Evolutionary conservation across 345 rosid species (phyloP), one percentile per base, ranked within the genome.

Genomic region (Gossypium anomalum): DNA sequence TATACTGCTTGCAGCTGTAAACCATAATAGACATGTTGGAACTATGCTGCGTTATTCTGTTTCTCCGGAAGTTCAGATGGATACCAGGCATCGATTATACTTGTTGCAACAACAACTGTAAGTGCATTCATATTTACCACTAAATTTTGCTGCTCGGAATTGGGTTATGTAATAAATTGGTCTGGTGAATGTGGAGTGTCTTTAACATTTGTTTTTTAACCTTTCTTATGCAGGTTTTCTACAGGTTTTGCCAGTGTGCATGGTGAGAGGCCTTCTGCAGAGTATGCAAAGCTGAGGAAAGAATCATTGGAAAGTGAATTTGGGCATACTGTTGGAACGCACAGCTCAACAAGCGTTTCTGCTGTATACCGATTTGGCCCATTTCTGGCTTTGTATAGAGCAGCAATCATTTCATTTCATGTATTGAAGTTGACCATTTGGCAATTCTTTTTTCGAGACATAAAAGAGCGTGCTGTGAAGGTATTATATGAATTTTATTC

Each of bases 231-330:
- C 83, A 95, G 97, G 78, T 88, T 80, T 81, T 90, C 90, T 7
- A 87, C 86, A 1, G 81, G 79, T 16, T 87, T 82, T 75, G 81
- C 89, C 74, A 95, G 97, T 57, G 85, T 93, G 75, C 97, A 95
- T 71, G 97, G 93, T 27, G 94, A 80, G 80, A 87, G 87, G 80
- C 97, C 99, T n/a, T 89, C 97, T 15, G 86, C 84, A 9, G 91
- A 90, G 80, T 93, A 93, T 74, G 97, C 97, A 29, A 95, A 89
- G 79, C 75, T 86, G 85, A 88, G 98, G 84, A 93, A 89, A 88
- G 94, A 95, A 79, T 95, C 97, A 25, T 89, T 93, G 44, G 99
- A 95, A 83, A 90, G 89, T 70, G 90, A 95, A 85, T 93, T 93
- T 81, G 92, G 92, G 60, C 86, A 80, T 57, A 88, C 87, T 69